These are phyloP conservation scores for Trichoderma polysporum DNA, from an alignment of 2,329 filamentous ascomycete species.

Conservation along the genomic window DNA sequence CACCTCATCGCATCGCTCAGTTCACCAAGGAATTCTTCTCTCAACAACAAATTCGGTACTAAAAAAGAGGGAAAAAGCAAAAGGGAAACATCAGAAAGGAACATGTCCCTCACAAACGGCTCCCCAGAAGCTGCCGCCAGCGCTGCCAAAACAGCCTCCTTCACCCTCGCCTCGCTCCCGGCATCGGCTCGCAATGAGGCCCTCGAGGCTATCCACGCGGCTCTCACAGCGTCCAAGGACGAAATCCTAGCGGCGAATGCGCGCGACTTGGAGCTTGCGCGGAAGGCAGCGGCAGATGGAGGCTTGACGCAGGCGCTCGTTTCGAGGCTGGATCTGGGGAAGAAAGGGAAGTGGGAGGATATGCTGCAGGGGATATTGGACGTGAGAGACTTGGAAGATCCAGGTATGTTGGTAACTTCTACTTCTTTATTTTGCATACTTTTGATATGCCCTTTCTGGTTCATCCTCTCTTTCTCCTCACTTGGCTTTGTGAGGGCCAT, in stretches of 20 bases:
- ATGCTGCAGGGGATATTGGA: constrained; percentile 95
- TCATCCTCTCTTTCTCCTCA: background rate
- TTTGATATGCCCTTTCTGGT: background rate
- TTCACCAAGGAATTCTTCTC: background rate
- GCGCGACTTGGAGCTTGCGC: constrained; percentile 73
- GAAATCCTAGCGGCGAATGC: constrained; percentile 85
- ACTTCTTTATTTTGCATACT: background rate
- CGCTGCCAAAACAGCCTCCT: constrained; percentile 77
- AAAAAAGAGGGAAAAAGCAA: background rate
- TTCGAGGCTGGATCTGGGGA: constrained; percentile 81
- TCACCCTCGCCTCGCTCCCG: constrained; percentile 77
- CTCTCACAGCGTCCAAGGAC: constrained; percentile 67
- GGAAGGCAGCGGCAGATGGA: constrained; percentile 70
- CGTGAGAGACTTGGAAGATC: constrained; percentile 80
- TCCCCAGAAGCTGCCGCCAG: constrained; percentile 74
- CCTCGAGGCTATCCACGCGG: constrained; percentile 76
- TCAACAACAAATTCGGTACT: background rate
- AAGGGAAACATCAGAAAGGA: background rate
- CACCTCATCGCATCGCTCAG: background rate
- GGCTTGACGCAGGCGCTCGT: constrained; percentile 78
- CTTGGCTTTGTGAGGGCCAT: background rate
- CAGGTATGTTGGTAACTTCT: constrained; percentile 56
- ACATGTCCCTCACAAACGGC: constrained; percentile 87
- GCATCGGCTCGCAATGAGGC: constrained; percentile 77
- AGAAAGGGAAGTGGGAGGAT: constrained; percentile 91